Conservation (phyloP, 2,329 filamentous ascomycete species). For the Paecilomyces dactylethromorphus region DNA sequence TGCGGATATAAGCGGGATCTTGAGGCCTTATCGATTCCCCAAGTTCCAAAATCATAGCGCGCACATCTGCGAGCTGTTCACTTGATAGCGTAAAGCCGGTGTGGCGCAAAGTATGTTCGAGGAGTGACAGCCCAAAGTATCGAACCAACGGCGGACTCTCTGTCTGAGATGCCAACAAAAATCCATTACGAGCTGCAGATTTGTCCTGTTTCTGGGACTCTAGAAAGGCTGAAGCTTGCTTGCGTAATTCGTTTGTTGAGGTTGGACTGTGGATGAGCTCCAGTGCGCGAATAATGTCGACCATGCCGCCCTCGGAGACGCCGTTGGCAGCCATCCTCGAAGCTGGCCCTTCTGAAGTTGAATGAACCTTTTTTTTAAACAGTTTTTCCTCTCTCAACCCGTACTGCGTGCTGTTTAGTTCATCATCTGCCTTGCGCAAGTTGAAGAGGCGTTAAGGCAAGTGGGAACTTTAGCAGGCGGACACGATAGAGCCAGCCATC, state of each 20-base stretch:
- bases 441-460: neutral
- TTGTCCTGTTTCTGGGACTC: constrained; percentile 74
- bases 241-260: constrained; percentile 72
- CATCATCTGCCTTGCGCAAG: neutral
- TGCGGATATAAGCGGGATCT: constrained; percentile 78
- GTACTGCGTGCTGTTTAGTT: neutral
- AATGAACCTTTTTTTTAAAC: neutral
- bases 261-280: constrained; percentile 78
- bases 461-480: neutral
- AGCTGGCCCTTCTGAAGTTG: neutral
- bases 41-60: constrained; percentile 71
- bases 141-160: constrained; percentile 74
- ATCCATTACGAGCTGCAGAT: constrained; percentile 79
- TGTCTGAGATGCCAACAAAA: constrained; percentile 68
- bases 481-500: neutral
- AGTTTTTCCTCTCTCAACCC: neutral
- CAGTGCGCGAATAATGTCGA: constrained; percentile 70
- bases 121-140: constrained; percentile 86
- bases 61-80: constrained; percentile 62
- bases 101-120: constrained; percentile 85
- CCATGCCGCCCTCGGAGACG: constrained; percentile 30
- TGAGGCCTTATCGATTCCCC: constrained; percentile 62
- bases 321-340: constrained; percentile 26
- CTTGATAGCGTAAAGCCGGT: constrained; percentile 68
- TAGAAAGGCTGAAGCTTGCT: constrained; percentile 77